Evolutionary conservation across 2,329 filamentous ascomycete genomes (phyloP), one percentile per base, ranked within the genome.

Genomic region (Phaeoacremonium minimum): DNA sequence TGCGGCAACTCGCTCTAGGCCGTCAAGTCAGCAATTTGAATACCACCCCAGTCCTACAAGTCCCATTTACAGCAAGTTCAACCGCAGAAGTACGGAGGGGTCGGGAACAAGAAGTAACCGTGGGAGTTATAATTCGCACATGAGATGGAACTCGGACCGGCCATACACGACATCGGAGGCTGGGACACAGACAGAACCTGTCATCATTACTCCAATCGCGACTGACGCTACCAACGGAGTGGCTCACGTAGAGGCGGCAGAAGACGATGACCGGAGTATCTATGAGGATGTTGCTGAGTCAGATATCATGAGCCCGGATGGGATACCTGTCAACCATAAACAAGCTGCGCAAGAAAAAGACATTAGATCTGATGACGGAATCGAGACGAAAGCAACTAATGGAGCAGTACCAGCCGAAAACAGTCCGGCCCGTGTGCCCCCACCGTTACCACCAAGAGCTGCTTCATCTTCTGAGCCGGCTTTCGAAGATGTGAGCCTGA

Each of bases 11-110:
- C 55, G 46, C 4, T 55, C 55, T 3, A 50, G 59, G 4, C 57
- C 59, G 3, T 45, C 55, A 3, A 62, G 58, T n/a, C 42, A 56
- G 33, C 48, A 53, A 13, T 64, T 64, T 4, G 55, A 60, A 28
- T 64, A 57, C 19, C 46, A 50, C 7, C 61, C 61, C 5, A 63
- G 57, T 16, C 57, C 60, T 1, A 47, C 44, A 2, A 63, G 59
- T 14, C 60, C 60, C 0, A 46, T 51, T 4, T 61, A 45, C 39
- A 34, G 18, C 17, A 33, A 18, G 5, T 48, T 46, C 29, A 34
- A 46, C 34, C 40, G 40, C 2, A 26, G 34, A 3, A 43, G 40
- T 28, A 37, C 32, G 29, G 22, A n/a, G n/a, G n/a, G 9, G n/a
- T 26, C 37, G 11, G 22, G 14, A 6, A 15, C 37, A 13, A 31